Evolutionary conservation across 2,329 filamentous ascomycete genomes (phyloP).

Genomic region (Decorospora gaudefroyi): DNA sequence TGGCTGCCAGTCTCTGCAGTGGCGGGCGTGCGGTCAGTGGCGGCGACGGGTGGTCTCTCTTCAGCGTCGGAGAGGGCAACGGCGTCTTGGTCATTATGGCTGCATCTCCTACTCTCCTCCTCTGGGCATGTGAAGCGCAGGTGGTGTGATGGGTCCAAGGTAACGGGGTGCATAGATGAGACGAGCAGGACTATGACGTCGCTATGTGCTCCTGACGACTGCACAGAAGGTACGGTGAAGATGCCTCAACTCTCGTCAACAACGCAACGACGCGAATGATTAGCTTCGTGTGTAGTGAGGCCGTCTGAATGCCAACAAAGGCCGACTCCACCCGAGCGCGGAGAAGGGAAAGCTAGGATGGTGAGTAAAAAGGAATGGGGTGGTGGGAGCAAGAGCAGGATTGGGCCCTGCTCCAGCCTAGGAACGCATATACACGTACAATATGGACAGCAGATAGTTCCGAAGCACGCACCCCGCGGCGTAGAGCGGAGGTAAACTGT

Average conservation of each 20-base stretch:
- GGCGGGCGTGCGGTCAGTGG: conserved; percentile 28
- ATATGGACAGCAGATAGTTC: conserved; percentile 2
- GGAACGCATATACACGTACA: conserved; percentile 7
- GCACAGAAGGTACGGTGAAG: conserved; percentile 11
- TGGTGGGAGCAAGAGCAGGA: conserved; percentile 14
- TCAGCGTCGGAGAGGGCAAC: conserved; percentile 30
- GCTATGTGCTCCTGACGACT: conserved; percentile 11
- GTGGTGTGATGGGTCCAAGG: conserved; percentile 16
- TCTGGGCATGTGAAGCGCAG: conserved; percentile 10
- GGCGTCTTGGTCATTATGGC: conserved; percentile 38
- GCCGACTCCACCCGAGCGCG: conserved; percentile 7
- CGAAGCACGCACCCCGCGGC: conserved; percentile 1
- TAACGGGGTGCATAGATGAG: conserved; percentile 12
- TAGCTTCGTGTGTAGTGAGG: conserved; percentile 1
- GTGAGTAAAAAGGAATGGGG: conserved; percentile 9
- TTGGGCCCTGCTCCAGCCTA: conserved; percentile 4
- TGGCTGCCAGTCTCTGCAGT: conserved; percentile 36
- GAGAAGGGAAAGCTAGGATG: conserved; percentile 6
- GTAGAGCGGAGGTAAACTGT: conserved; percentile 6
- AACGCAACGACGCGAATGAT: conserved; percentile 2
- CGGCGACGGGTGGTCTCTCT: conserved; percentile 14
- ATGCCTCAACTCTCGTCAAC: conserved; percentile 7
- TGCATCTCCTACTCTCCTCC: conserved; percentile 35
- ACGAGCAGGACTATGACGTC: conserved; percentile 23
- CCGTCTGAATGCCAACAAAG: conserved; percentile 3